These are phyloP conservation scores for Trametes versicolor DNA, from an alignment of 1,284 basidiomycete genomes.

Conservation along the genomic window DNA sequence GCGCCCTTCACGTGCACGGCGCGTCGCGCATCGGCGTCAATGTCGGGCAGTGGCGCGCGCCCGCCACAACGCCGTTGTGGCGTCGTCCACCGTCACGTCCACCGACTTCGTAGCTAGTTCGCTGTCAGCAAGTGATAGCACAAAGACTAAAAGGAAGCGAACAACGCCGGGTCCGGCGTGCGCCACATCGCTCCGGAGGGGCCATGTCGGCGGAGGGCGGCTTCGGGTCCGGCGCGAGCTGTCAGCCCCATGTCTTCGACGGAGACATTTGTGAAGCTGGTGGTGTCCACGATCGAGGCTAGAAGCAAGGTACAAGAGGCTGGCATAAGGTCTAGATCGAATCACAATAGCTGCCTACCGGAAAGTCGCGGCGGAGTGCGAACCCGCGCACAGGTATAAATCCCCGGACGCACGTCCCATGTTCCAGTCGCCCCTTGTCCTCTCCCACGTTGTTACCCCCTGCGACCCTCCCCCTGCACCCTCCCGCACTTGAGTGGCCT, in stretches of 20 bases:
- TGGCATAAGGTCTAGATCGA: background rate
- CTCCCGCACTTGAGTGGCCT: background rate
- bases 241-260: slow-evolving; percentile 3
- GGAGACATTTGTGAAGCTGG: background rate
- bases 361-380: slow-evolving; percentile 22
- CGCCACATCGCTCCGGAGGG: background rate
- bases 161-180: background rate
- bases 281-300: background rate
- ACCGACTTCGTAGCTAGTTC: background rate
- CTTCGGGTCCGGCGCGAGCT: background rate
- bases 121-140: background rate
- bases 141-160: background rate
- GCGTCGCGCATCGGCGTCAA: slow-evolving; percentile 22
- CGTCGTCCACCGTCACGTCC: slow-evolving; percentile 1
- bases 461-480: background rate
- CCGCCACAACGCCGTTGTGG: slow-evolving; percentile 14
- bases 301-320: slow-evolving; percentile 9
- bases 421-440: slow-evolving; percentile 12
- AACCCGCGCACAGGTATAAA: slow-evolving; percentile 16
- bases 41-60: slow-evolving; percentile 10
- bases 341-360: slow-evolving; percentile 15
- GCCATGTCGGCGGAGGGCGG: background rate
- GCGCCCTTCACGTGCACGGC: slow-evolving; percentile 12
- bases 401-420: background rate
- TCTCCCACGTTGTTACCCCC: background rate